Conservation (phyloP, 225 moss, liverwort and hornwort genomes). For the Neckera pumila region DNA sequence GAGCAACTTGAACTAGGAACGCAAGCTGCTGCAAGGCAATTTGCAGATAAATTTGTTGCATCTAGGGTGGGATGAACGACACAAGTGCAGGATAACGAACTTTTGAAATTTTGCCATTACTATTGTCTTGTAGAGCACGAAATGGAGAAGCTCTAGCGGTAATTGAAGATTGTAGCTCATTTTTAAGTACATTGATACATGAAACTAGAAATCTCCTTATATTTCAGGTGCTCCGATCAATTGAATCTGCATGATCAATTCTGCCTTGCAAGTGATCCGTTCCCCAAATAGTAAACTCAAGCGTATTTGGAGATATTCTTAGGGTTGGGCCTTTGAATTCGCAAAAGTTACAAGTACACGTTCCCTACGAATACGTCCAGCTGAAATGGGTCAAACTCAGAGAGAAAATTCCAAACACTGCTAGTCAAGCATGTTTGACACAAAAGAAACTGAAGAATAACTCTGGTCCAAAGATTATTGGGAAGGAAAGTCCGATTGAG, state of each 20-base stretch:
- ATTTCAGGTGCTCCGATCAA: not conserved
- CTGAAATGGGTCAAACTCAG: not conserved
- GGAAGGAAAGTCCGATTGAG: not conserved
- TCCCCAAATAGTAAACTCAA: not conserved
- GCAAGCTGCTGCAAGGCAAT: not conserved
- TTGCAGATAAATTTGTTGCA: not conserved
- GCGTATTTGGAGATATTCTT: not conserved
- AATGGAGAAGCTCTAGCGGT: not conserved
- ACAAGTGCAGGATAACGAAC: not conserved
- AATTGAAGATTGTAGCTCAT: not conserved
- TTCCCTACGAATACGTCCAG: not conserved
- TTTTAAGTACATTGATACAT: no score
- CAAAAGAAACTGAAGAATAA: not conserved
- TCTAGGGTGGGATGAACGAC: not conserved
- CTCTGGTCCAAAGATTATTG: not conserved
- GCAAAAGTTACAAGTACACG: no score
- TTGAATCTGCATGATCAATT: not conserved
- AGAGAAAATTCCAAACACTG: not conserved
- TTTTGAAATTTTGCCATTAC: not conserved
- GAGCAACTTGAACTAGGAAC: not conserved
- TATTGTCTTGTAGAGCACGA: no score
- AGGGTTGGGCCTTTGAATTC: not conserved
- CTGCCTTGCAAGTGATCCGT: not conserved
- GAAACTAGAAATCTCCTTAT: not conserved
- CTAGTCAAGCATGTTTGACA: not conserved